phyloP scores from a whole-genome alignment of 2,329 filamentous ascomycete genomes.

The Pseudovirgaria hyperparasitica region DNA sequence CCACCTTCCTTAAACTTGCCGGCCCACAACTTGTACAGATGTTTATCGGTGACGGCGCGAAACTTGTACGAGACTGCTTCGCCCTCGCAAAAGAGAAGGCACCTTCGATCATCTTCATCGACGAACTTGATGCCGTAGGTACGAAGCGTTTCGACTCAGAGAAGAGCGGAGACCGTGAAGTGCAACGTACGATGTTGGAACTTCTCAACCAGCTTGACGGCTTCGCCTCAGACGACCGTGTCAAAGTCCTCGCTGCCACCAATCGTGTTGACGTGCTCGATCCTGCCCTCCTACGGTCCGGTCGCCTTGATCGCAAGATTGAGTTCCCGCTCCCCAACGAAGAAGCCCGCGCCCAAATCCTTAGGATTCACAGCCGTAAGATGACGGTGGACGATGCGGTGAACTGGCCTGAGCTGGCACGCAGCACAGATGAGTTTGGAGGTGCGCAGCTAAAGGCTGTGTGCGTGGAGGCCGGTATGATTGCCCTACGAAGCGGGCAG shows the following conservation, averaged over 20 bases:
- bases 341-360: constrained; percentile 90
- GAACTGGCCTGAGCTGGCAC: constrained; percentile 91
- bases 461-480: constrained; percentile 98
- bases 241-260: constrained; percentile 90
- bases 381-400: constrained; percentile 91
- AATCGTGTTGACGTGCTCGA: constrained; percentile 92
- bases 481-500: constrained; percentile 85
- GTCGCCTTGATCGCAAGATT: constrained; percentile 90
- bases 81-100: constrained; percentile 97
- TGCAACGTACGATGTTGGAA: constrained; percentile 97
- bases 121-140: constrained; percentile 95
- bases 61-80: constrained; percentile 94
- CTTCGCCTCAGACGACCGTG: constrained; percentile 90
- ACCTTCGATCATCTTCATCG: constrained; percentile 98
- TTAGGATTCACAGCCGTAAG: constrained; percentile 95
- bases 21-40: constrained; percentile 97
- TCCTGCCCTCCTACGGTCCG: constrained; percentile 79
- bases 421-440: constrained; percentile 96
- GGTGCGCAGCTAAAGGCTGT: constrained; percentile 97
- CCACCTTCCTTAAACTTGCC: constrained; percentile 95
- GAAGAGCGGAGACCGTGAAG: constrained; percentile 94
- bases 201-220: constrained; percentile 96
- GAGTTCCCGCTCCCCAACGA: constrained; percentile 98
- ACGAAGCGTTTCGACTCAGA: constrained; percentile 98
- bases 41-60: constrained; percentile 98